Conservation (phyloP, 2,329 filamentous ascomycete genomes). For the Paracamarosporium sp. region DNA sequence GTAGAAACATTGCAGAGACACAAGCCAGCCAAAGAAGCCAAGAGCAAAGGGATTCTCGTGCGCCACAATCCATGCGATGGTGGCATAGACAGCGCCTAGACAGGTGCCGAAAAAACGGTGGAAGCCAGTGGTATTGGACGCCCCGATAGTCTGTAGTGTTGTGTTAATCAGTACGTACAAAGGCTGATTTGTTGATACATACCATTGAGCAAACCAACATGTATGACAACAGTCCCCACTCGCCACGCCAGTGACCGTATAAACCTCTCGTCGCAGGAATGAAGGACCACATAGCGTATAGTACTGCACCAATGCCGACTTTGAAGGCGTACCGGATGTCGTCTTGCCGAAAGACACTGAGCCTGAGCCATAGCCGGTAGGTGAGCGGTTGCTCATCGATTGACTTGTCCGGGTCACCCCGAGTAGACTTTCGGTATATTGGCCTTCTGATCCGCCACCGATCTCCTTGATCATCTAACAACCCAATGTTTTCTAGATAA, state of each 20-base stretch:
- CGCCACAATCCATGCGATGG: conserved; percentile 79
- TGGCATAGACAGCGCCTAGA: conserved; percentile 77
- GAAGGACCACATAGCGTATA: conserved; percentile 91
- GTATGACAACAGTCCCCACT: conserved; percentile 96
- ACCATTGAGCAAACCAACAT: conserved; percentile 96
- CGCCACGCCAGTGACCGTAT: conserved; percentile 88
- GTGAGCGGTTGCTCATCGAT: conserved; percentile 41
- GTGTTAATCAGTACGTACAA: conserved; percentile 1
- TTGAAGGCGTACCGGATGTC: conserved; percentile 85
- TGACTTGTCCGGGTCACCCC: conserved; percentile 36
- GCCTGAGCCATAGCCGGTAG: conserved; percentile 61
- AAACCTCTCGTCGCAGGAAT: conserved; percentile 77
- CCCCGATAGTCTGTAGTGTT: conserved; percentile 75
- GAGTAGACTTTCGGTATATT: conserved; percentile 35
- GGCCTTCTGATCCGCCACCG: conserved; percentile 46
- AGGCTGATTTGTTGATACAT: conserved; percentile 3
- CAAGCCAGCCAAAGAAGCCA: conserved; percentile 80
- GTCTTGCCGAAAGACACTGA: conserved; percentile 66
- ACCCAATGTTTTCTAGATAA: conserved; percentile 26
- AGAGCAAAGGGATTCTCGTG: conserved; percentile 76
- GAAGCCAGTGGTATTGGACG: conserved; percentile 89
- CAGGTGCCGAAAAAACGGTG: conserved; percentile 87
- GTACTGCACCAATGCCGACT: conserved; percentile 85
- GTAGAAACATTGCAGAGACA: conserved; percentile 85
- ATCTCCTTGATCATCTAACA: conserved; percentile 33